Evolutionary conservation across 2,329 filamentous ascomycete genomes (phyloP).

Genomic region (Pseudogymnoascus sp.): DNA sequence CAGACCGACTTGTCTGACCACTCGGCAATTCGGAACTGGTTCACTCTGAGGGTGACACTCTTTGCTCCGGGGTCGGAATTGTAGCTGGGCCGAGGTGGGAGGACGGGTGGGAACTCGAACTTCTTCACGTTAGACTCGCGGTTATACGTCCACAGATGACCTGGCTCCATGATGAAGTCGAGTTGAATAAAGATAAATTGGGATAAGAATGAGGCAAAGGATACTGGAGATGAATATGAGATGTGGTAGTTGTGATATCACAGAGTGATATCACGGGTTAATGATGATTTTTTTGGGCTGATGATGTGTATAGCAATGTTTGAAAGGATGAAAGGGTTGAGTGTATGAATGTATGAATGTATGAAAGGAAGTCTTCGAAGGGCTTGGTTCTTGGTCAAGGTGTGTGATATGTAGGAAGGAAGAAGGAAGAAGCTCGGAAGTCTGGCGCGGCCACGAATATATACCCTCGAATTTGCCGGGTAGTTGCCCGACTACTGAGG

Average conservation of each 20-base stretch:
- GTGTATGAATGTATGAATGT: neutral
- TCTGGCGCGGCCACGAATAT: neutral
- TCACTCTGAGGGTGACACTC: conserved; percentile 50
- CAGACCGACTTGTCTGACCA: conserved; percentile 59
- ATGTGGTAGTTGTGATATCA: conserved; percentile 29
- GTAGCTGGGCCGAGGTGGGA: conserved; percentile 41
- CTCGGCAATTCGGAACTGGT: conserved; percentile 64
- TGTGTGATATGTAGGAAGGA: conserved; percentile 5
- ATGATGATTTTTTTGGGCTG: neutral
- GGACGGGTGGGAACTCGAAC: conserved; percentile 22
- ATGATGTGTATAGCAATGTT: neutral
- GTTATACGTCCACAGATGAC: conserved; percentile 26
- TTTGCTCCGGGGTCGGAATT: conserved; percentile 50
- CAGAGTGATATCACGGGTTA: neutral
- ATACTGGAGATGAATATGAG: conserved; percentile 21
- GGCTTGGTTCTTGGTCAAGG: neutral
- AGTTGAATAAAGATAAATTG: conserved; percentile 16
- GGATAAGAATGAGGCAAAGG: conserved; percentile 7
- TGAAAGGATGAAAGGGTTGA: neutral
- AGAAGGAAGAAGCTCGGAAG: neutral
- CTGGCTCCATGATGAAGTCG: conserved; percentile 26
- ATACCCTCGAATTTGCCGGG: neutral
- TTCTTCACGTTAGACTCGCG: conserved; percentile 26
- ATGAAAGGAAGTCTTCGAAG: neutral
- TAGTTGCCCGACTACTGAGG: neutral